Evolutionary conservation across 1,284 basidiomycete genomes (phyloP), one percentile per base, ranked within the genome.

Genomic region (Apiotrichum sp.): DNA sequence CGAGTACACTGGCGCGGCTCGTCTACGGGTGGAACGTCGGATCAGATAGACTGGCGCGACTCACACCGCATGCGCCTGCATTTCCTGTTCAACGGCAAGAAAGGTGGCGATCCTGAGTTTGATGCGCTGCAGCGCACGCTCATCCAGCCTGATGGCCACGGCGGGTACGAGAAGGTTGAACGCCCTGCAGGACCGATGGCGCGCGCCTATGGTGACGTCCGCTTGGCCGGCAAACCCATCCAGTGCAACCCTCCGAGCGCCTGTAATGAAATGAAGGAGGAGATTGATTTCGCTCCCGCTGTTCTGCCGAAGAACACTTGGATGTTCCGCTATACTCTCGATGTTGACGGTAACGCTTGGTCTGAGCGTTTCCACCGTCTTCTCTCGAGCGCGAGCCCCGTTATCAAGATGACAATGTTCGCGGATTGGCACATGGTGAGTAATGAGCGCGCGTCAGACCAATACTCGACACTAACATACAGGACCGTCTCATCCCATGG

Each of bases 321-420:
- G 40, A 77, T 76, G 51, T 77, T 68, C 62, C 72, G 73, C 34
- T 77, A 72, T 59, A 62, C 65, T 33, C 60, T 73, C 6, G 70
- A 73, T 58, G 69, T 73, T 4, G 83, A 86, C 59, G 83, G 84
- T 3, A 84, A 86, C 62, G 85, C 83, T 1, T 86, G 85, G 84
- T 84, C 82, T 22, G 79, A 81, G 45, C 80, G 85, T 1, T 87
- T 86, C 71, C 84, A 73, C 57, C 62, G 77, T 32, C 58, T 78
- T 16, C 55, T 78, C n/a, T 68, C 69, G 33, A 68, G 70, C 31
- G 76, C 73, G 11, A 76, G 74, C 51, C 71, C 76, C 4, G 74
- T 77, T 0, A 55, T 77, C 57, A 76, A 77, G 59, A 71, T 74
- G 62, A 77, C 74, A 43, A 75, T 76, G 65, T 76, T 76, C 60